Base-by-base conservation (phyloP, 2,329 filamentous ascomycete species). In the Aureobasidium lini region DNA sequence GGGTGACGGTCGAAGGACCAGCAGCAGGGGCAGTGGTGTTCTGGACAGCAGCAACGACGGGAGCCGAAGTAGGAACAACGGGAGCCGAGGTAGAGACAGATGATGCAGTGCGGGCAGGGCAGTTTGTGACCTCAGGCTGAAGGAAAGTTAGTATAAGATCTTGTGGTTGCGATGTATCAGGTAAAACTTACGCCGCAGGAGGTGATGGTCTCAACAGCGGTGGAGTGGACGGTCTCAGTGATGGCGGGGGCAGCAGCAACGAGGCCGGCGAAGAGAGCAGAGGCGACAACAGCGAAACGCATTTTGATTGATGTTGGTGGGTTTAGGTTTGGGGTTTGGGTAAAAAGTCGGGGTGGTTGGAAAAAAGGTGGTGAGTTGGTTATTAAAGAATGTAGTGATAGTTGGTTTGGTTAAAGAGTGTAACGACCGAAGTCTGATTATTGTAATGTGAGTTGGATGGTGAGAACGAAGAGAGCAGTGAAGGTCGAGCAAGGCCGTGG, bases 341-440 rank as follows among this genome's bases (percentile, higher is more conserved):
- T 52, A 43, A 57, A 52, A 60, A 57, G 60, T 59, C 34, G 42
- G 16, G 42, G 42, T 47, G 46, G 44, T 56, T 62, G n/a, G 49
- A 61, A 61, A 61, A 52, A 60, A 49, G 57, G 40, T 44, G 29
- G 49, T 60, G 61, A 61, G 58, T 37, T 54, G 28, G 52, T 44
- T 49, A 43, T 52, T 63, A 57, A 60, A 60, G 57, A 65, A 61
- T 60, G 63, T 57, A 60, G 48, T 47, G 59, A 57, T 61, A 57
- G 57, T 58, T 63, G 49, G 57, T 62, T 63, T 40, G 60, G 60
- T 23, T 63, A 62, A 66, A 65, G 67, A 68, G 64, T 66, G 67
- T 42, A 62, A 66, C 64, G 66, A 68, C 66, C 66, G 66, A 67
- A 67, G 66, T 68, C 66, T 63, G 60, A 60, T 54, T 57, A 48